phyloP scores from a whole-genome alignment of 2,329 filamentous ascomycete species.

The Paecilomyces sp. region DNA sequence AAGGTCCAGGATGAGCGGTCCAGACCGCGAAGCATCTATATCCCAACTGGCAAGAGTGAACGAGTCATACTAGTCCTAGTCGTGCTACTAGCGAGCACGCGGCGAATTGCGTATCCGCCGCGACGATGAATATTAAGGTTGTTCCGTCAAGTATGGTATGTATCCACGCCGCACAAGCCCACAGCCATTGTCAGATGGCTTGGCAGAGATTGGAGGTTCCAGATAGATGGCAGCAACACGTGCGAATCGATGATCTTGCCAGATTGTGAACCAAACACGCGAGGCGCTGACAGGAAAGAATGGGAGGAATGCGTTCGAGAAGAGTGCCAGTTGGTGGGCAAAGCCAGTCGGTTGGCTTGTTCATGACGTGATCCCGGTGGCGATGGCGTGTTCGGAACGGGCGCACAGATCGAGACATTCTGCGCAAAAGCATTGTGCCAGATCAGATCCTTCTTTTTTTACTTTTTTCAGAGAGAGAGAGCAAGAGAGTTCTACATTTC shows the following conservation, averaged over 20 bases:
- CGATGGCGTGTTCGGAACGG: not conserved
- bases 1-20: too few species aligned
- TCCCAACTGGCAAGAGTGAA: not conserved
- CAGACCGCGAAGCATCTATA: too few species aligned
- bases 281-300: not conserved
- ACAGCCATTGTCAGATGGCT: not conserved
- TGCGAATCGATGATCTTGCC: not conserved
- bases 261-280: not conserved
- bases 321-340: not conserved
- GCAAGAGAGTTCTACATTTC: too few species aligned
- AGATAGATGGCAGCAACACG: not conserved
- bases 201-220: not conserved
- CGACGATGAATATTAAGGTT: not conserved
- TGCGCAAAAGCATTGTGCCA: not conserved
- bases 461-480: too few species aligned
- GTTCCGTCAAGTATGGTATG: not conserved
- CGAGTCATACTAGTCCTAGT: not conserved
- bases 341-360: not conserved
- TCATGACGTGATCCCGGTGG: not conserved
- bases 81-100: not conserved
- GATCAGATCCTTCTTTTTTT: not conserved
- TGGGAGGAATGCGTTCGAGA: not conserved
- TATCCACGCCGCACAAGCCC: not conserved
- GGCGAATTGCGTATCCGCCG: not conserved
- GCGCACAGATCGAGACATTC: not conserved